These are phyloP conservation scores for Microdochium nivale DNA, from an alignment of 2,329 filamentous ascomycete genomes.

Conservation along the genomic window DNA sequence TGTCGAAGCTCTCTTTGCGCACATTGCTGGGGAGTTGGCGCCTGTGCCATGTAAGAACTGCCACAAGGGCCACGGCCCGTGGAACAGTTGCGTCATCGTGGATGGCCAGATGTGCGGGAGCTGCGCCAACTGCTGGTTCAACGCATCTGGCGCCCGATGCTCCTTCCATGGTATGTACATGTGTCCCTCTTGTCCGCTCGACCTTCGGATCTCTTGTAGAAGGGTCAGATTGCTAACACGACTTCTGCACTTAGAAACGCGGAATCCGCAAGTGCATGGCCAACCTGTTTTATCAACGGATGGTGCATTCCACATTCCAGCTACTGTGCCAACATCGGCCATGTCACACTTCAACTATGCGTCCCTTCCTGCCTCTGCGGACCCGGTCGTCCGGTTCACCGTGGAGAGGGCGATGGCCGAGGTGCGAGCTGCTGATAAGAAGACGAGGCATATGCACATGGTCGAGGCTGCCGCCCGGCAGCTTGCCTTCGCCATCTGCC, in stretches of 20 bases:
- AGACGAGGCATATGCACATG: constrained; percentile 37
- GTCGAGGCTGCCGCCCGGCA: constrained; percentile 46
- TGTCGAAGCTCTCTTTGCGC: constrained; percentile 49
- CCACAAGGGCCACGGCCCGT: constrained; percentile 50
- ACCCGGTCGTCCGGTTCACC: constrained; percentile 31
- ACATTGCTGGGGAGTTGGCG: constrained; percentile 42
- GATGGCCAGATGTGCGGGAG: constrained; percentile 53
- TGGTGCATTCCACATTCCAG: constrained; percentile 16
- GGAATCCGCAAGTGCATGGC: constrained; percentile 28
- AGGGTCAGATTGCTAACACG: neutral
- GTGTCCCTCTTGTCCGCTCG: neutral
- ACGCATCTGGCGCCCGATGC: constrained; percentile 49
- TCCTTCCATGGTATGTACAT: constrained; percentile 46
- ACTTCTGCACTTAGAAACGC: constrained; percentile 27
- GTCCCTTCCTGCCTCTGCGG: constrained; percentile 21
- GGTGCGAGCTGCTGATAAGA: constrained; percentile 31
- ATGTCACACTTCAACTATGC: constrained; percentile 22
- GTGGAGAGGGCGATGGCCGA: constrained; percentile 37
- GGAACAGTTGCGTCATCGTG: constrained; percentile 49
- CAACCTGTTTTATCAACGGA: constrained; percentile 19
- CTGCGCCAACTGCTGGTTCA: constrained; percentile 57
- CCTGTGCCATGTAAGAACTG: constrained; percentile 49
- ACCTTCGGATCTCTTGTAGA: neutral
- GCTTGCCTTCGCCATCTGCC: constrained; percentile 41
- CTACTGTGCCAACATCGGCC: constrained; percentile 15